Conservation (phyloP, 2,329 filamentous ascomycete genomes). For the Hymenoscyphus scutula region DNA sequence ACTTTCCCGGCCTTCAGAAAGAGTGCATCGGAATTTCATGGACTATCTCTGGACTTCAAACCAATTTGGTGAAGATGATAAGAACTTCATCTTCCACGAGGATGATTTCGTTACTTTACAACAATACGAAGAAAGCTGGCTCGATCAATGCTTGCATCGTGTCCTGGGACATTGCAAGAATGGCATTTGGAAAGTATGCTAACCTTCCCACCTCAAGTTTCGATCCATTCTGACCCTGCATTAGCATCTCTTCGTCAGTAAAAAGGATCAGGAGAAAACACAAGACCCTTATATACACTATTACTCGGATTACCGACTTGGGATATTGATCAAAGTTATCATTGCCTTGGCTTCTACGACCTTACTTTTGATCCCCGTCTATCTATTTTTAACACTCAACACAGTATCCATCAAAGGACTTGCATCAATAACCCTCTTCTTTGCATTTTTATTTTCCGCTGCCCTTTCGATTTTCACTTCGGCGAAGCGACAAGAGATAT, state of each 20-base stretch:
- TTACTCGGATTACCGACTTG: constrained; percentile 7
- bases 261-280: constrained; percentile 11
- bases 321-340: constrained; percentile 17
- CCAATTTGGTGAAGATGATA: constrained; percentile 6
- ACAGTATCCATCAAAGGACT: constrained; percentile 1
- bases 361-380: constrained; percentile 28
- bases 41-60: constrained; percentile 14
- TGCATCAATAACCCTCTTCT: constrained; percentile 25
- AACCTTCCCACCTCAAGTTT: too few species aligned
- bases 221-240: neutral
- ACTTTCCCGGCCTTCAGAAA: constrained; percentile 9
- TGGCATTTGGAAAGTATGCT: constrained; percentile 9
- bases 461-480: constrained; percentile 25
- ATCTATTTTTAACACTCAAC: constrained; percentile 12
- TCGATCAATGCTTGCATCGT: constrained; percentile 13
- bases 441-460: constrained; percentile 20
- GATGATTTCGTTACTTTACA: constrained; percentile 16
- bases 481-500: constrained; percentile 31
- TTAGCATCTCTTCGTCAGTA: constrained; percentile 11
- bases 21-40: constrained; percentile 13
- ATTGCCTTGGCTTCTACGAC: constrained; percentile 22
- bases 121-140: constrained; percentile 13
- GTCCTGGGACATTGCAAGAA: constrained; percentile 8
- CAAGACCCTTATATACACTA: constrained; percentile 10
- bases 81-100: constrained; percentile 15